phyloP scores from a whole-genome alignment of 495 filamentous ascomycete species.

The Jackrogersella minutella region DNA sequence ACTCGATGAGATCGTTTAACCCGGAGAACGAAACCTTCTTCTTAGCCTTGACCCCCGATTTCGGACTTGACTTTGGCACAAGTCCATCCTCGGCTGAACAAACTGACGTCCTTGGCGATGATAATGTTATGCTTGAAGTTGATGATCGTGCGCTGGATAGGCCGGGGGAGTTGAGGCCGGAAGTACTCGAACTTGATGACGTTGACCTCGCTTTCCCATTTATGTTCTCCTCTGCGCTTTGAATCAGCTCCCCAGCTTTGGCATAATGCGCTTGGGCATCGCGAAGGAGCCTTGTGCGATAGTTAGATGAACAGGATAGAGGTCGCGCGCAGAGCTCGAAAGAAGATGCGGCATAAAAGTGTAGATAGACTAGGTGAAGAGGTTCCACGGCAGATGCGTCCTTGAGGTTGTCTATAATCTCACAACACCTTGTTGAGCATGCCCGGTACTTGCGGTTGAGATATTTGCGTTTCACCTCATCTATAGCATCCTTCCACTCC shows the following conservation, averaged over 20 bases:
- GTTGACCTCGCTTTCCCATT: slow-evolving; percentile 42
- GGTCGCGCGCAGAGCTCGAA: slow-evolving; percentile 61
- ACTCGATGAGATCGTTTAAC: slow-evolving; percentile 46
- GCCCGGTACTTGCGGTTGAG: slow-evolving; percentile 54
- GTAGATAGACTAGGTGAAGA: slow-evolving; percentile 60
- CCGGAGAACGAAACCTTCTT: slow-evolving; percentile 64
- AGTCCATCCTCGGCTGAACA: slow-evolving; percentile 50
- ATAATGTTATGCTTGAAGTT: slow-evolving; percentile 49
- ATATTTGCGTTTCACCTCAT: slow-evolving; percentile 58
- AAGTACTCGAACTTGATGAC: slow-evolving; percentile 48
- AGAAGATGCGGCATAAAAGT: slow-evolving; percentile 62
- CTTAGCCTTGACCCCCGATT: slow-evolving; percentile 41
- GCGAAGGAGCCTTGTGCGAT: slow-evolving; percentile 55
- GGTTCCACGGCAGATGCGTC: slow-evolving; percentile 53
- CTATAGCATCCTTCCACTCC: slow-evolving; percentile 55
- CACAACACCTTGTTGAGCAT: slow-evolving; percentile 55
- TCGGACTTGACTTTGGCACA: slow-evolving; percentile 25
- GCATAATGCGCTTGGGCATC: slow-evolving; percentile 58
- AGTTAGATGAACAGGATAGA: slow-evolving; percentile 52
- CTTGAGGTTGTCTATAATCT: slow-evolving; percentile 56
- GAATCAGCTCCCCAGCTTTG: slow-evolving; percentile 53
- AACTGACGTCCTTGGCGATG: slow-evolving; percentile 55
- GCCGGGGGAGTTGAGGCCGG: slow-evolving; percentile 55
- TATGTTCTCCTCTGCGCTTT: slow-evolving; percentile 48
- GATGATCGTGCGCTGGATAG: slow-evolving; percentile 56